Conservation (phyloP, 164 flowering plant genomes). For the Vitis amurensis region DNA sequence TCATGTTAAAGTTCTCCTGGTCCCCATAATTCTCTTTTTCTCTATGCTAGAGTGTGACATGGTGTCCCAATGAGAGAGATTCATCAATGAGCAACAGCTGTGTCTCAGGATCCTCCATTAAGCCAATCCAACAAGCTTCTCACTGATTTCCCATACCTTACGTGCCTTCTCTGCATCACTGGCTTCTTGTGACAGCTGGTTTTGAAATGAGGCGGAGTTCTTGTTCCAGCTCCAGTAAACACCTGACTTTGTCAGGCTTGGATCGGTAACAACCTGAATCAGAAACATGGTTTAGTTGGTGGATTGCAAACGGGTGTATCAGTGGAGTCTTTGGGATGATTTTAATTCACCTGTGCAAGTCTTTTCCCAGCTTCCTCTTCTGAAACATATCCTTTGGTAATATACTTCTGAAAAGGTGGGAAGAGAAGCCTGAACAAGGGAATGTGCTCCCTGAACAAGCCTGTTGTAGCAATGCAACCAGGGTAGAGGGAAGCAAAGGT, state of each 20-base stretch:
- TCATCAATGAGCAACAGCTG: no score
- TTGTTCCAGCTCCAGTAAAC: slow-evolving; percentile 99
- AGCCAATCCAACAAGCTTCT: slow-evolving; percentile 94
- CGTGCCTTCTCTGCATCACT: slow-evolving; percentile 68
- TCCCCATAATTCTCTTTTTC: no score
- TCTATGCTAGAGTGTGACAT: no score
- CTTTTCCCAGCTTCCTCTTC: slow-evolving; percentile 79
- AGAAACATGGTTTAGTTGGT: neutral
- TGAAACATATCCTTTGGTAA: slow-evolving; percentile 82
- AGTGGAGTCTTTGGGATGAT: neutral
- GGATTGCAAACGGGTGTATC: no score
- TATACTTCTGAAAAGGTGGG: slow-evolving; percentile 90
- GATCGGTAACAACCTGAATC: slow-evolving; percentile 71
- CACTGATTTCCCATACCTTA: slow-evolving; percentile 93
- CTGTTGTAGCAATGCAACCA: slow-evolving; percentile 84
- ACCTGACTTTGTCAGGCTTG: slow-evolving; percentile 79
- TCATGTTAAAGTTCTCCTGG: no score
- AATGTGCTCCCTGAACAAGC: slow-evolving; percentile 74
- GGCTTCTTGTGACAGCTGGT: slow-evolving; percentile 35
- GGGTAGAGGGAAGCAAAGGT: slow-evolving; percentile 82
- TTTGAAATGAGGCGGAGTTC: slow-evolving; percentile 85
- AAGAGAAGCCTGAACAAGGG: slow-evolving; percentile 78
- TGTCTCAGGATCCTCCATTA: slow-evolving; percentile 13
- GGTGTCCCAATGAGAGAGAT: no score
- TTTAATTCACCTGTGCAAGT: slow-evolving; percentile 59